Base-by-base conservation (phyloP, 306 rosid species). In the Casuarina equisetifolia region DNA sequence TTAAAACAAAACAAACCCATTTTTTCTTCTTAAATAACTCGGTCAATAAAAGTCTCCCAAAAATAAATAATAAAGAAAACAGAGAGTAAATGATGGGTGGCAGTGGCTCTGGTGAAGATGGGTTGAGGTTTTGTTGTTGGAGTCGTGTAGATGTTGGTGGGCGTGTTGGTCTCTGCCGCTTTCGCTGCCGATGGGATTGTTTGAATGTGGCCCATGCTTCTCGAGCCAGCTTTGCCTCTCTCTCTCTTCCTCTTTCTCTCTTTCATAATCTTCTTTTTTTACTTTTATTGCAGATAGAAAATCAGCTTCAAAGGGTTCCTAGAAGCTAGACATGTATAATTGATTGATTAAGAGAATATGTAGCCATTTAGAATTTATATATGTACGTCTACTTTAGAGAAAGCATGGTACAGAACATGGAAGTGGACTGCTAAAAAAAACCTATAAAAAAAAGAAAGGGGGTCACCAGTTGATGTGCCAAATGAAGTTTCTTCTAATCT, bases 131-230 rank as follows among this genome's bases (percentile, higher is more conserved):
- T 54, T 6, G 45, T n/a, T 36, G 45, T 3, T 64, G 49, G 70
- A 64, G 49, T 16, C 8, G 70, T 11, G 78, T 46, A 8, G 83
- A 76, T 73, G 79, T 53, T 84, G 87, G 79, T 81, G 88, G 79
- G 82, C 74, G 79, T 81, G 82, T 86, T 83, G 83, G 74, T 79
- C 82, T 76, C 78, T 88, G 79, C 85, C 82, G 77, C 80, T 79
- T 46, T 70, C 79, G 62, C 84, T 81, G 73, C 84, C 89, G 79
- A 76, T 82, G 83, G 77, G 69, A 78, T 80, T 80, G 78, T 80
- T 80, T 76, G 73, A 59, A 32, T 71, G 61, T 85, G 87, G 70
- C 84, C 89, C 91, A 80, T 83, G 86, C 88, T 66, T 79, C 90
- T 74, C 79, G 76, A 66, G 84, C 83, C 86, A 80, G 76, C 86